A percentile compares a stretch with the other conserved stretches of the same genome.
These are phyloP conservation scores for Erysimum cheiri DNA, from an alignment of 441 rosid species.

Conservation along the genomic window DNA sequence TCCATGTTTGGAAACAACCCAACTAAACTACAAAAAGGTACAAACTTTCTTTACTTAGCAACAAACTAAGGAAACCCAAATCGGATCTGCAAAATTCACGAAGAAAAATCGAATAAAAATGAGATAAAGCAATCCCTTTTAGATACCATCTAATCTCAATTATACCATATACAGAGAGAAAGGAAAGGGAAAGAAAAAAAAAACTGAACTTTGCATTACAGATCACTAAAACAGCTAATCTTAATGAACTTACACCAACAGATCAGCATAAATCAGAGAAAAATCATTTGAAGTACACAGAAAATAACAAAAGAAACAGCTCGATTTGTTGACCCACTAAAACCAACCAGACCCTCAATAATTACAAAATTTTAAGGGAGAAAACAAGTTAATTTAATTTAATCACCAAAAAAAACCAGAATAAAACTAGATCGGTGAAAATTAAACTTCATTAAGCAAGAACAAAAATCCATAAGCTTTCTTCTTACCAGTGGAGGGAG, in stretches of 20 bases:
- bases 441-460: slow-evolving; percentile 12
- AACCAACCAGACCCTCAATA: slow-evolving; percentile 35
- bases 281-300: slow-evolving; percentile 5
- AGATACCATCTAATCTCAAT: slow-evolving; percentile 27
- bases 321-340: slow-evolving; percentile 37
- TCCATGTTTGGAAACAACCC: slow-evolving; percentile 52
- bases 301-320: slow-evolving; percentile 30
- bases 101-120: not conserved
- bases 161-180: slow-evolving; percentile 31
- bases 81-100: slow-evolving; percentile 35
- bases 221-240: slow-evolving; percentile 36
- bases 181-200: slow-evolving; percentile 6
- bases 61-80: slow-evolving; percentile 28
- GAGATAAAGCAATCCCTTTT: not conserved
- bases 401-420: no score
- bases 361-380: slow-evolving; percentile 16
- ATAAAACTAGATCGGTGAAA: slow-evolving; percentile 17
- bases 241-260: slow-evolving; percentile 39
- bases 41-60: slow-evolving; percentile 40
- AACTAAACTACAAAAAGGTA: slow-evolving; percentile 26
- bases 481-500: slow-evolving; percentile 46
- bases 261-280: slow-evolving; percentile 46
- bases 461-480: slow-evolving; percentile 35
- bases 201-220: slow-evolving; percentile 23
- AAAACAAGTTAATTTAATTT: not conserved